phyloP scores from a whole-genome alignment of 2,329 filamentous ascomycete genomes.

The Juglanconis oblonga region DNA sequence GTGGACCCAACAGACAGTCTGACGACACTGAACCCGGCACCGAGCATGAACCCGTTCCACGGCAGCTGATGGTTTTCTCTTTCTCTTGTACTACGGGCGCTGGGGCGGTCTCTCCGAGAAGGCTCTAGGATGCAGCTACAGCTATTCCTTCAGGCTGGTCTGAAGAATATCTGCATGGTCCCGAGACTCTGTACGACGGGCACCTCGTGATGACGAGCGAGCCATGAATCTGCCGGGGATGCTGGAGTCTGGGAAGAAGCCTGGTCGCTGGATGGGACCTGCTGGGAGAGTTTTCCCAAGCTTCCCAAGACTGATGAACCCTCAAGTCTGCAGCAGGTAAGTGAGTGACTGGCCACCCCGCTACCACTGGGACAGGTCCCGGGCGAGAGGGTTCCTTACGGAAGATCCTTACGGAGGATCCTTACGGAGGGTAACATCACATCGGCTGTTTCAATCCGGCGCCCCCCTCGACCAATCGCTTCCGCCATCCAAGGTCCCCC shows the following conservation, averaged over 20 bases:
- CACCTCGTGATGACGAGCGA: slow-evolving; percentile 9
- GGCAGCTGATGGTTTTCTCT: too few relatives aligned
- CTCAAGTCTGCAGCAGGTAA: too few relatives aligned
- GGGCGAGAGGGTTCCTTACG: too few relatives aligned
- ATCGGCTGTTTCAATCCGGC: slow-evolving; percentile 2
- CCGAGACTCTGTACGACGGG: slow-evolving; percentile 4
- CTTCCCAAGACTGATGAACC: too few relatives aligned
- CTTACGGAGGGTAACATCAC: not conserved
- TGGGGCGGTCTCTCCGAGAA: too few relatives aligned
- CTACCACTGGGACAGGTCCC: not conserved
- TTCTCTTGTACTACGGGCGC: too few relatives aligned
- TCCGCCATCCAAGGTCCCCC: not conserved
- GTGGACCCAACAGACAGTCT: too few relatives aligned
- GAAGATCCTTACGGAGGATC: too few relatives aligned
- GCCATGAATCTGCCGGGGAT: too few relatives aligned
- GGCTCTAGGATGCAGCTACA: not conserved
- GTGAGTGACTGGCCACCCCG: not conserved
- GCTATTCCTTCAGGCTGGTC: not conserved
- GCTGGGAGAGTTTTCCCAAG: not conserved
- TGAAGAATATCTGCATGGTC: slow-evolving; percentile 2
- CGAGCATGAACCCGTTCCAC: too few relatives aligned
- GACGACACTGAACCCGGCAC: too few relatives aligned
- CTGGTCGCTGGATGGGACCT: not conserved
- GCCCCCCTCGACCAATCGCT: slow-evolving; percentile 6
- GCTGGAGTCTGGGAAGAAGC: too few relatives aligned